Evolutionary conservation across 768 basidiomycete genomes (phyloP), one percentile per base, ranked within the genome.

Genomic region (Erythrobasidium yunnanense): DNA sequence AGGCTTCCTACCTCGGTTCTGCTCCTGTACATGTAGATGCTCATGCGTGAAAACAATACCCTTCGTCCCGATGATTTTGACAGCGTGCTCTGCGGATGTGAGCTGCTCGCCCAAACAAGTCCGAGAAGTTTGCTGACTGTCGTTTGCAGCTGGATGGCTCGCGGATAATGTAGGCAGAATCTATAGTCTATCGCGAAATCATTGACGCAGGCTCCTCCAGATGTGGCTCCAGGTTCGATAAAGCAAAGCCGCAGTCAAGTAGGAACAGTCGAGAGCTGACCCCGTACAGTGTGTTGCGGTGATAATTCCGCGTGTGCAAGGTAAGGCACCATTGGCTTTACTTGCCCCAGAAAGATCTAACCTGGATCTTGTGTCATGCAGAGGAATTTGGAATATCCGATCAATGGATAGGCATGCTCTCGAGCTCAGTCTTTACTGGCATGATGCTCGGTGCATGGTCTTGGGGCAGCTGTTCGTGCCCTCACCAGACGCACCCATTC

Each of bases 301-400:
- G 34, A 87, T 93, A 50, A 80, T 99, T n/a, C 93, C 93, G n/a
- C 81, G 93, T 51, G 86, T 99, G 23, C 93, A 96, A 74, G 50
- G 69, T 60, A 3, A 11, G 18, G 7, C 50, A 8, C 18, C 42
- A 20, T n/a, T 27, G n/a, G 13, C 33, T n/a, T n/a, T n/a, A n/a
- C n/a, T n/a, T n/a, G n/a, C n/a, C n/a, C n/a, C 15, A 18, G 1
- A 4, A 4, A 29, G 13, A 15, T 15, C 34, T 13, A 13, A 55
- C 25, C 17, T 32, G 7, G 20, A 27, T 55, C 11, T 15, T n/a
- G 15, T 6, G 35, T 4, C 15, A 13, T 20, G 17, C 56, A 70
- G 84, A 84, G 52, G 90, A 96, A 74, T 99, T 85, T 76, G 77
- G 80, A 71, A 83, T 91, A 82, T 72, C 74, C 11, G 86, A 90